Percentiles rank a stretch among this genome's conserved stretches.
phyloP scores from a whole-genome alignment of 2,329 filamentous ascomycete species.

The Monosporascus sp. region DNA sequence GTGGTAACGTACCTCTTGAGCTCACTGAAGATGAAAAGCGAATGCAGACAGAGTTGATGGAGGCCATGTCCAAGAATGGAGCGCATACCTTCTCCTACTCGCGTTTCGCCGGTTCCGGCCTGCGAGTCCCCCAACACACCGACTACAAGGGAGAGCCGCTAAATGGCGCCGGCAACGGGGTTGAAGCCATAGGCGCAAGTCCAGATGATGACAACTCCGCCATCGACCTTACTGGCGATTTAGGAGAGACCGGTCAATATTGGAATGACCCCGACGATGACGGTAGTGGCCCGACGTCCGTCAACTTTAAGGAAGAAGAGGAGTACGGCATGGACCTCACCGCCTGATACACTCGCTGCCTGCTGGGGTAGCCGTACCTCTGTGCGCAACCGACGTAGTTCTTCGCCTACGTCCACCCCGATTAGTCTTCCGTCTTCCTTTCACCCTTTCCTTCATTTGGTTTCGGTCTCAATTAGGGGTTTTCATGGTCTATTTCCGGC shows the following conservation, averaged over 20 bases:
- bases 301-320: constrained; percentile 90
- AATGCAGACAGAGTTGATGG: constrained; percentile 89
- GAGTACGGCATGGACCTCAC: constrained; percentile 80
- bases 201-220: constrained; percentile 40
- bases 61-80: constrained; percentile 79
- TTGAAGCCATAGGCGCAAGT: constrained; percentile 45
- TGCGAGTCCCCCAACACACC: constrained; percentile 89
- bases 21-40: constrained; percentile 87
- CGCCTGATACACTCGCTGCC: background rate
- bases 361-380: too few species aligned
- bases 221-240: constrained; percentile 36
- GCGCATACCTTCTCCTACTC: constrained; percentile 75
- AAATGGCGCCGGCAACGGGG: constrained; percentile 38
- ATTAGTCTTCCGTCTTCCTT: background rate
- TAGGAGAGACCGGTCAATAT: constrained; percentile 50
- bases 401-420: background rate
- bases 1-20: constrained; percentile 73
- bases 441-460: background rate
- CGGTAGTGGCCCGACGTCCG: constrained; percentile 57
- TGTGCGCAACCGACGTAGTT: background rate
- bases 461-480: background rate
- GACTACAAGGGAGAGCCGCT: constrained; percentile 81
- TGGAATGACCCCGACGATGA: constrained; percentile 69
- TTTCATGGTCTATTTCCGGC: background rate
- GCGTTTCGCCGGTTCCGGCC: constrained; percentile 73